Evolutionary conservation across 345 rosid genomes (phyloP).

Genomic region (Boechera divaricarpa): DNA sequence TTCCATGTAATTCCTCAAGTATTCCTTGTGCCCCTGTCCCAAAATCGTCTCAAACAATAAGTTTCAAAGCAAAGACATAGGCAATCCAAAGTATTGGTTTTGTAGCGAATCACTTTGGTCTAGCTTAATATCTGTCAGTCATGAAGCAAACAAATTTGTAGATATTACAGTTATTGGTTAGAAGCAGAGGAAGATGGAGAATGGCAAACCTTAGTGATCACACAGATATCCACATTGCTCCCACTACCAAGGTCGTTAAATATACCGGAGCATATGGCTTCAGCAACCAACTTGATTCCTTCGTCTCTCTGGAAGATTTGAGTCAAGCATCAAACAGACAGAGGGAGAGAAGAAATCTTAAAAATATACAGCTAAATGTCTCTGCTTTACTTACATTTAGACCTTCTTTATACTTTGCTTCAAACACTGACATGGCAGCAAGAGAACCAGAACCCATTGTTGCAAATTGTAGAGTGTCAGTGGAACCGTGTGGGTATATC

Average conservation of each 20-base stretch:
- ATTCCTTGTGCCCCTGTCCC: slow-evolving; percentile 72
- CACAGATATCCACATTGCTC: slow-evolving; percentile 91
- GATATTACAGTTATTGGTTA: neutral
- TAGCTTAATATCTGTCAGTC: neutral
- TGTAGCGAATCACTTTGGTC: neutral
- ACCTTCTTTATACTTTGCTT: slow-evolving; percentile 82
- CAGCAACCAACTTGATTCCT: slow-evolving; percentile 70
- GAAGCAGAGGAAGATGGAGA: slow-evolving; percentile 11
- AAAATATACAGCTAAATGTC: neutral
- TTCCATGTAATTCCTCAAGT: slow-evolving; percentile 74
- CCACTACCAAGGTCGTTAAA: slow-evolving; percentile 90
- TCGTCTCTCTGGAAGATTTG: slow-evolving; percentile 63
- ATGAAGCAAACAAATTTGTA: slow-evolving; percentile 8
- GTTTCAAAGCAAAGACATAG: neutral
- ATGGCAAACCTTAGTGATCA: slow-evolving; percentile 69
- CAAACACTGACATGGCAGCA: slow-evolving; percentile 85
- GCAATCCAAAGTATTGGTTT: slow-evolving; percentile 1
- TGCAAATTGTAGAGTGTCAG: slow-evolving; percentile 84
- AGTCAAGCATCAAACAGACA: slow-evolving; percentile 1
- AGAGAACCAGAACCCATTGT: slow-evolving; percentile 96
- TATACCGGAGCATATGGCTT: slow-evolving; percentile 81
- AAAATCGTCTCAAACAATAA: slow-evolving; percentile 20
- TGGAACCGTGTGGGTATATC: slow-evolving; percentile 91
- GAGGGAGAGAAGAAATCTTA: neutral
- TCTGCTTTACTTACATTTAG: slow-evolving; percentile 60